Conservation (phyloP, 1,139 yeast species). For the Pichia sp. region DNA sequence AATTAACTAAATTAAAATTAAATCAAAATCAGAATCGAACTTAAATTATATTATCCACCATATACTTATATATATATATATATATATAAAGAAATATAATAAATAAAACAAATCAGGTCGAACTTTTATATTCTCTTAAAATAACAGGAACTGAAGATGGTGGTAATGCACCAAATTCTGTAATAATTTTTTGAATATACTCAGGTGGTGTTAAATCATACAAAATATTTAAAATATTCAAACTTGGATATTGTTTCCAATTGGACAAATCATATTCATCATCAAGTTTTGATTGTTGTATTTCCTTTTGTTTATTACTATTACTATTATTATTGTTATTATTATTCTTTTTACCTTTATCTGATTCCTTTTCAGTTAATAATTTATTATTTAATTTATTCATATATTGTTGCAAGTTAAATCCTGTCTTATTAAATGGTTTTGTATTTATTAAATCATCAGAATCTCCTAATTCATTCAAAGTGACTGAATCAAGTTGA, state of each 20-base stretch:
- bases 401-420: conserved; percentile 61
- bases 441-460: conserved; percentile 58
- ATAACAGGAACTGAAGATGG: conserved; percentile 97
- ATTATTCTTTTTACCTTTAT: conserved; percentile 24
- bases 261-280: conserved; percentile 43
- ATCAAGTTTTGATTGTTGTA: conserved; percentile 15
- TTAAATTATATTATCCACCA: background rate
- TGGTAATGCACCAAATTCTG: conserved; percentile 94
- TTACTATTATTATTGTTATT: conserved; percentile 22
- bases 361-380: conserved; percentile 17
- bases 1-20: too few species aligned
- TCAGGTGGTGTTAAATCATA: conserved; percentile 95
- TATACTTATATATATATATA: too few species aligned
- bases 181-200: conserved; percentile 87
- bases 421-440: conserved; percentile 57
- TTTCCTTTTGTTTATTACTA: conserved; percentile 16
- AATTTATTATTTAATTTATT: conserved; percentile 35
- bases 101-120: too few species aligned
- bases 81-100: too few species aligned
- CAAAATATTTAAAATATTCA: conserved; percentile 77
- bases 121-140: conserved; percentile 78
- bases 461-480: conserved; percentile 85
- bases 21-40: too few species aligned
- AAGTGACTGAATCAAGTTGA: conserved; percentile 89
- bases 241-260: conserved; percentile 58